Evolutionary conservation across 2,329 filamentous ascomycete genomes (phyloP).

Genomic region (Fusarium virguliforme): DNA sequence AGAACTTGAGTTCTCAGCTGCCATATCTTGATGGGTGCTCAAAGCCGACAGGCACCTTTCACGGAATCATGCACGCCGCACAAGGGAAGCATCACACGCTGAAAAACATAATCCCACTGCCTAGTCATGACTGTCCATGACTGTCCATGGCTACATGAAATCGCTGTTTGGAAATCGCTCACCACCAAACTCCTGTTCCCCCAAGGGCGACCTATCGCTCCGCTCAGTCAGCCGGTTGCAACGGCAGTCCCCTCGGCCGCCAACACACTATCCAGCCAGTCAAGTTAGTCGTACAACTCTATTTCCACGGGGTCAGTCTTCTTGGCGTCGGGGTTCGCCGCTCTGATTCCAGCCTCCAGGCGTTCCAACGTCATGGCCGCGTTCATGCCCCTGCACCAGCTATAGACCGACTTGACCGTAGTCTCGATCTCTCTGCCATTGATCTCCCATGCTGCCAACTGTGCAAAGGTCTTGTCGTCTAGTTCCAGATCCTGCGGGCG

Average conservation of each 20-base stretch:
- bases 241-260: too few relatives aligned
- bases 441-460: conserved; percentile 60
- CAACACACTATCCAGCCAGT: not conserved
- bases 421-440: conserved; percentile 67
- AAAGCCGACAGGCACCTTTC: too few relatives aligned
- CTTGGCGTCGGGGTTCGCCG: conserved; percentile 61
- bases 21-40: too few relatives aligned
- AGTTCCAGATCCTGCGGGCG: conserved; percentile 21
- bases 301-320: conserved; percentile 54
- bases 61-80: too few relatives aligned
- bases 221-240: not conserved
- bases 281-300: conserved; percentile 48
- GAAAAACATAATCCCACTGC: too few relatives aligned
- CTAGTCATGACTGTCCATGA: too few relatives aligned
- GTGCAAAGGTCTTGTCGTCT: conserved; percentile 57
- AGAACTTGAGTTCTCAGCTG: too few relatives aligned
- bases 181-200: not conserved
- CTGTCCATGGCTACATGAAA: not conserved
- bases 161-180: not conserved
- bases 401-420: conserved; percentile 63
- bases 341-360: conserved; percentile 63
- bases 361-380: conserved; percentile 60
- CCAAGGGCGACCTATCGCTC: not conserved
- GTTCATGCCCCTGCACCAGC: conserved; percentile 63
- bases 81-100: too few relatives aligned